Evolutionary conservation across 164 flowering plant species (phyloP), one percentile per base, ranked within the genome.

Genomic region (Dillenia suffruticosa): DNA sequence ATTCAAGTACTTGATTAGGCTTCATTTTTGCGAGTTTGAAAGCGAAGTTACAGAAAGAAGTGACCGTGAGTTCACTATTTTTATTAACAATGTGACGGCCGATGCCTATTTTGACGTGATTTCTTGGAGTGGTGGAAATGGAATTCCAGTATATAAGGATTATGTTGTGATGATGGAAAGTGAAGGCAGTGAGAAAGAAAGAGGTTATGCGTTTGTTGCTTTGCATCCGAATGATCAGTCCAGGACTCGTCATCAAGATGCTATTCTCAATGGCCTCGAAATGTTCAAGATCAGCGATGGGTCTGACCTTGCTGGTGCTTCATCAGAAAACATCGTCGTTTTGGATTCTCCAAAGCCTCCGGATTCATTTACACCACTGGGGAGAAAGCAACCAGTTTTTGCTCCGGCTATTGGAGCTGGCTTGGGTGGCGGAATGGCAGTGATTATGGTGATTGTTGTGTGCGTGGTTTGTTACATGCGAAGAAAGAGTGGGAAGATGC

Each of bases 201-300:
- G 11, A 56, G 43, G 44, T 58, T n/a, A 56, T 57, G 26, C 13
- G 44, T n/a, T 50, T 69, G 22, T 19, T 8, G 43, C 63, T n/a
- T n/a, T 63, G 50, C 13, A 22, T 17, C 68, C 68, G 16, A 51
- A 17, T 15, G 2, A n/a, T 9, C 32, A 8, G 6, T 9, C 40
- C 5, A 12, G n/a, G 14, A 46, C 63, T 2, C 1, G 9, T 9
- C 59, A 51, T 44, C 2, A 8, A 0, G 44, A 51, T 22, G 68
- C 63, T 15, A 22, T 69, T 22, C 54, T 69, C 6, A 69, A 69
- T 54, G 72, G 72, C 9, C 16, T 69, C 9, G 72, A 69, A 48
- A 49, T 63, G 13, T 68, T 68, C 63, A 68, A 68, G 55, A n/a
- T 64, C 44, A 65, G 15, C 24, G 17, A 15, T 19, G 22, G 22